A percentile compares a stretch with the other conserved stretches of the same genome.
These are phyloP conservation scores for Cicer chorassanicum DNA, from an alignment of 306 rosid species.

Conservation along the genomic window DNA sequence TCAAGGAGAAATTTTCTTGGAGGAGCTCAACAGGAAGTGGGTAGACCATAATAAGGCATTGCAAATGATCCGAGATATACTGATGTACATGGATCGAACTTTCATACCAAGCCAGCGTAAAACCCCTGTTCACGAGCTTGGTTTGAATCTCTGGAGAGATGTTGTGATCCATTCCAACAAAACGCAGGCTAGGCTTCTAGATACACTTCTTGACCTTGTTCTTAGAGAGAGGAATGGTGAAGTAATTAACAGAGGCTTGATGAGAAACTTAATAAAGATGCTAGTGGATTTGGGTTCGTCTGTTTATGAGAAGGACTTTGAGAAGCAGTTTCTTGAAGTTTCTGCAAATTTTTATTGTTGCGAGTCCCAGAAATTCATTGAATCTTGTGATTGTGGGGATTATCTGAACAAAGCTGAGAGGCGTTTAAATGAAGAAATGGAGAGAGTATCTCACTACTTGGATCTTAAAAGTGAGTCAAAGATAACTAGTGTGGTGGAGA, in stretches of 20 bases:
- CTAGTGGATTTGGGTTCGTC: conserved; percentile 58
- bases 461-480: conserved; percentile 55
- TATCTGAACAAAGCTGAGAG: conserved; percentile 62
- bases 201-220: conserved; percentile 63
- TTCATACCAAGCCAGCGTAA: conserved; percentile 58
- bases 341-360: conserved; percentile 56
- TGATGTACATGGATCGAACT: conserved; percentile 71
- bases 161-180: conserved; percentile 61
- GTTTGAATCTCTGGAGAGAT: conserved; percentile 66
- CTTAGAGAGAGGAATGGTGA: conserved; percentile 61
- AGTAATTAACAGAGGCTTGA: conserved; percentile 60
- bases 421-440: conserved; percentile 59
- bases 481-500: conserved; percentile 59
- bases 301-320: conserved; percentile 60
- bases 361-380: conserved; percentile 62
- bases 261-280: conserved; percentile 63
- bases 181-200: conserved; percentile 56
- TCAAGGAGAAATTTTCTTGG: conserved; percentile 62
- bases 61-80: conserved; percentile 67
- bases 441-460: conserved; percentile 62
- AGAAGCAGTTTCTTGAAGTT: conserved; percentile 57
- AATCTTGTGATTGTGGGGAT: conserved; percentile 64
- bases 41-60: conserved; percentile 65
- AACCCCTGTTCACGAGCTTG: conserved; percentile 68
- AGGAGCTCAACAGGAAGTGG: conserved; percentile 68